These are phyloP conservation scores for Anthoceros angustus DNA, from an alignment of 225 moss, liverwort and hornwort species.

Conservation along the genomic window DNA sequence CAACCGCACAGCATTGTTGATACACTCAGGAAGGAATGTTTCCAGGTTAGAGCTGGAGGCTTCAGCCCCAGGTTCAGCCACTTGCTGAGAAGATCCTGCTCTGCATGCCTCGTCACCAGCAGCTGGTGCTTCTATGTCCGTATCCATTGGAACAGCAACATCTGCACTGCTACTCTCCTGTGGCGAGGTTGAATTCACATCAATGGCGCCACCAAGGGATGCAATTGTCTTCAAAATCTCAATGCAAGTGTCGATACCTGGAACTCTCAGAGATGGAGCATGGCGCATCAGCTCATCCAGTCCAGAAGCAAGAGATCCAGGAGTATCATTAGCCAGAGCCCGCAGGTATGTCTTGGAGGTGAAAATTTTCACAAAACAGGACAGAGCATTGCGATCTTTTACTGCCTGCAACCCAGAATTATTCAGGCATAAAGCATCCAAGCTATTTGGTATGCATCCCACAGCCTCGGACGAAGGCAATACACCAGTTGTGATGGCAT, in stretches of 20 bases:
- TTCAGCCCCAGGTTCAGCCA: conserved; percentile 35
- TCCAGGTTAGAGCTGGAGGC: conserved; percentile 31
- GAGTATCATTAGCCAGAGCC: conserved; percentile 95
- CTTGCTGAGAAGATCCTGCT: conserved; percentile 35
- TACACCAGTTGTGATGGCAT: conserved; percentile 73
- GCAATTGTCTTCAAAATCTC: conserved; percentile 85
- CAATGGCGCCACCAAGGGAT: conserved; percentile 58
- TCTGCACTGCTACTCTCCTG: conserved; percentile 32
- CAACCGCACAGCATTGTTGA: conserved; percentile 78
- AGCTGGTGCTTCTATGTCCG: conserved; percentile 44
- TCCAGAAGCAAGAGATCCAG: conserved; percentile 90
- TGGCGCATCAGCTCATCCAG: conserved; percentile 94
- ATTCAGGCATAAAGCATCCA: conserved; percentile 92
- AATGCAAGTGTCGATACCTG: conserved; percentile 95
- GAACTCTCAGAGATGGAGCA: conserved; percentile 71
- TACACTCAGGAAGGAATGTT: conserved; percentile 84
- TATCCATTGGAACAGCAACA: conserved; percentile 92
- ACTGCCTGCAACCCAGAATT: conserved; percentile 80
- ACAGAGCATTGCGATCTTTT: conserved; percentile 71
- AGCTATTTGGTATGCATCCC: conserved; percentile 91
- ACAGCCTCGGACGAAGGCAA: conserved; percentile 89
- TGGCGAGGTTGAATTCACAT: conserved; percentile 20
- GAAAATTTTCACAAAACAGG: conserved; percentile 92
- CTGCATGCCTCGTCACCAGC: conserved; percentile 22
- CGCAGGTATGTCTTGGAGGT: conserved; percentile 73